Evolutionary conservation across 164 flowering plant genomes (phyloP).

Genomic region (Tetrastigma voinierianum): DNA sequence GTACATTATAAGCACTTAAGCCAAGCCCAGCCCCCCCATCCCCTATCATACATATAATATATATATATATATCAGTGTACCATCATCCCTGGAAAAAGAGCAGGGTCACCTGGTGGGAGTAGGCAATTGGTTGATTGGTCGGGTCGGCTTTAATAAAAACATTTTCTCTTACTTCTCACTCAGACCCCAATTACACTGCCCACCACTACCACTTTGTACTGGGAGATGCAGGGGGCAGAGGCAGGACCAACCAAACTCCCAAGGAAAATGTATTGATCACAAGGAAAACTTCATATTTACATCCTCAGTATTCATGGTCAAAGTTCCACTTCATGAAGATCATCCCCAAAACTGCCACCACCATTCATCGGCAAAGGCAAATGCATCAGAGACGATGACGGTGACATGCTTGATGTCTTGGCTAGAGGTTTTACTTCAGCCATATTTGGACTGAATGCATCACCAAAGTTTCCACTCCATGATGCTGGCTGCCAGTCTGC

Average conservation of each 20-base stretch:
- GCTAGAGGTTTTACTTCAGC: slow-evolving; percentile 42
- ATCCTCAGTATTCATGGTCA: slow-evolving; percentile 27
- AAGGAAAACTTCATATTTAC: slow-evolving; percentile 43
- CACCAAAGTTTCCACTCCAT: slow-evolving; percentile 63
- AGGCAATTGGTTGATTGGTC: no score
- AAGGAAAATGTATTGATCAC: slow-evolving; percentile 10
- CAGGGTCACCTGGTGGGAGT: no score
- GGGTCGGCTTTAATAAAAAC: not conserved
- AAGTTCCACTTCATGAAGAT: slow-evolving; percentile 79
- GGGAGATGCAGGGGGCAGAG: slow-evolving; percentile 12
- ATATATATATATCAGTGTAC: no score
- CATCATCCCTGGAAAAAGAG: no score
- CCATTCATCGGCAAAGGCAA: slow-evolving; percentile 30
- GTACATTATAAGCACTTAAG: slow-evolving; percentile 5
- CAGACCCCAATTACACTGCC: slow-evolving; percentile 7
- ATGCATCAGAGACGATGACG: slow-evolving; percentile 25
- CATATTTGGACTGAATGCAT: slow-evolving; percentile 23
- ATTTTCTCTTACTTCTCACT: slow-evolving; percentile 11
- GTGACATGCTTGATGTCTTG: slow-evolving; percentile 45
- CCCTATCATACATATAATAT: no score
- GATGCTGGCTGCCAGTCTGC: slow-evolving; percentile 74
- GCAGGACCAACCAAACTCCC: slow-evolving; percentile 4
- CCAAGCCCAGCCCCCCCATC: slow-evolving; percentile 1
- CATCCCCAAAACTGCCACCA: slow-evolving; percentile 53
- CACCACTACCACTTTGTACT: not conserved